Conservation (phyloP, 805 yeast species). For the Spathaspora girioi region DNA sequence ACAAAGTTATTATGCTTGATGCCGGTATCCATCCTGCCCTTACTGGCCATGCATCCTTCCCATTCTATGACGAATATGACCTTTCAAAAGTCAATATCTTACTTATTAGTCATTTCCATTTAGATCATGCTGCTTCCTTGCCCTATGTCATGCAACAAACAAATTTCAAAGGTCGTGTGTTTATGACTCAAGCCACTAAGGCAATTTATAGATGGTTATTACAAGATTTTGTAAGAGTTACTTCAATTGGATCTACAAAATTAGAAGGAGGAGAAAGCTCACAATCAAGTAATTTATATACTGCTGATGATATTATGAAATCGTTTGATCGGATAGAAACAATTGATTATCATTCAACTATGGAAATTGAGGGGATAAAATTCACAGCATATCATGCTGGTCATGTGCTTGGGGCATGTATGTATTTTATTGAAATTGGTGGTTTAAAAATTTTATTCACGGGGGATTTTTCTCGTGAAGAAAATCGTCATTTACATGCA, state of each 20-base stretch:
- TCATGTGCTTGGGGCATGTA: conserved; percentile 98
- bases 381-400: conserved; percentile 99
- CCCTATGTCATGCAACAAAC: conserved; percentile 99
- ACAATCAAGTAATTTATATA: conserved; percentile 58
- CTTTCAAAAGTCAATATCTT: conserved; percentile 80
- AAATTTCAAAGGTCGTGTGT: conserved; percentile 88
- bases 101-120: conserved; percentile 89
- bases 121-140: conserved; percentile 96
- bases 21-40: conserved; percentile 98
- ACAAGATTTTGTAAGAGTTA: conserved; percentile 91
- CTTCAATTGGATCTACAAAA: conserved; percentile 54
- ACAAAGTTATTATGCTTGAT: conserved; percentile 93
- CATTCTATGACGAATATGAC: conserved; percentile 95
- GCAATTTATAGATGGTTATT: conserved; percentile 95
- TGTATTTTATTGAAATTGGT: conserved; percentile 93
- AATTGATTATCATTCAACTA: conserved; percentile 91
- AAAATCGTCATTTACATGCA: conserved; percentile 88
- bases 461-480: conserved; percentile 96
- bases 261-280: conserved; percentile 42
- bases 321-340: conserved; percentile 92
- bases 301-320: conserved; percentile 84
- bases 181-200: conserved; percentile 99
- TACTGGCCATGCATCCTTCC: conserved; percentile 84
- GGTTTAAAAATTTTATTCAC: conserved; percentile 87
- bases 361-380: conserved; percentile 89